These are phyloP conservation scores for Anisogramma anomala DNA, from an alignment of 2,329 filamentous ascomycete genomes.

Conservation along the genomic window DNA sequence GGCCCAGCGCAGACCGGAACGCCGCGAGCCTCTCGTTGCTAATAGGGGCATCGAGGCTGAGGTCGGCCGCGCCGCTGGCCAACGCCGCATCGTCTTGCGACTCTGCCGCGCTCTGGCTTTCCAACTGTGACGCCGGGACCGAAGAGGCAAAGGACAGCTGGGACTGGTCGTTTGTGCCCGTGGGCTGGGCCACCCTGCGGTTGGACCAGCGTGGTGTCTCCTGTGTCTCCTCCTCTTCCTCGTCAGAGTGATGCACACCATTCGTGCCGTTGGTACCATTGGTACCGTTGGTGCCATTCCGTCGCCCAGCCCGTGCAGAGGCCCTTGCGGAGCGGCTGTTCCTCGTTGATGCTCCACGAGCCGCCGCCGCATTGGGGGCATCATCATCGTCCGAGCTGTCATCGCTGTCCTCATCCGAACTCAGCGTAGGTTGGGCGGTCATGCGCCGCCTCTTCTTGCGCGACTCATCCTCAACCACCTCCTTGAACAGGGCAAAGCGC, in stretches of 20 bases:
- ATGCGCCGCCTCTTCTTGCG: conserved; percentile 68
- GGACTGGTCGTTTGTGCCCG: conserved; percentile 34
- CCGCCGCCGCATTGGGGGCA: conserved; percentile 23
- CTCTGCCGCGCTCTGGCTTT: conserved; percentile 32
- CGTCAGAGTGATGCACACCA: conserved; percentile 25
- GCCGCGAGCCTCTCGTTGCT: conserved; percentile 50
- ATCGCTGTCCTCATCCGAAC: conserved; percentile 47
- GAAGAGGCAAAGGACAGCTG: conserved; percentile 71
- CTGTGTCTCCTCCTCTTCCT: conserved; percentile 37
- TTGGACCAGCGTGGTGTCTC: conserved; percentile 35
- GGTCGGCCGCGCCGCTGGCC: conserved; percentile 29
- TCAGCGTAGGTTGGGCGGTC: conserved; percentile 38
- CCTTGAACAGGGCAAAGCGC: conserved; percentile 93
- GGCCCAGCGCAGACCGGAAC: conserved; percentile 74
- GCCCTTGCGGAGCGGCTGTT: conserved; percentile 19
- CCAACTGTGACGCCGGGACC: conserved; percentile 60
- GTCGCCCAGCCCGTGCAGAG: conserved; percentile 23
- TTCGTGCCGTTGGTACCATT: conserved; percentile 14
- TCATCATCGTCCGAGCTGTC: conserved; percentile 43
- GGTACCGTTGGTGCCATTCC: conserved; percentile 17
- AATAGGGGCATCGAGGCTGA: conserved; percentile 39
- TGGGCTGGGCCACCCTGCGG: conserved; percentile 25
- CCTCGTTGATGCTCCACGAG: conserved; percentile 29
- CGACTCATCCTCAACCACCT: conserved; percentile 70
- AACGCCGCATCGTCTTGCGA: conserved; percentile 35